These are phyloP conservation scores for Raffaelea ambrosiae DNA, from an alignment of 2,329 filamentous ascomycete genomes.

Conservation along the genomic window DNA sequence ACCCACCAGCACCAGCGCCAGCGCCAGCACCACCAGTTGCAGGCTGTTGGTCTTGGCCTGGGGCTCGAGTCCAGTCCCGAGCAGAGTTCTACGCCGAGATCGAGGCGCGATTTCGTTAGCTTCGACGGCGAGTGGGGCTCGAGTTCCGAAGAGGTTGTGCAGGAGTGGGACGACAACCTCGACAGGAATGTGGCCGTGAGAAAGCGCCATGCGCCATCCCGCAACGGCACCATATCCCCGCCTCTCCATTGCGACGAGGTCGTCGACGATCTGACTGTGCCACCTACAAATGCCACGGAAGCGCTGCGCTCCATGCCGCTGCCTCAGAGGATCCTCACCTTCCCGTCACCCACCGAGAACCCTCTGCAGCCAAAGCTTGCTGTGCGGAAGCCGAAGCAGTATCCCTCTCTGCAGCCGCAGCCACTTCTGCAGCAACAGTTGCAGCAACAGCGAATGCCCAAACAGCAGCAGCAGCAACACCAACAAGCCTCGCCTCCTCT, in stretches of 20 bases:
- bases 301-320: constrained; percentile 39
- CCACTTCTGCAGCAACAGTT: constrained; percentile 22
- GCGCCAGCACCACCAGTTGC: constrained; percentile 19
- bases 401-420: constrained; percentile 8
- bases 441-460: background rate
- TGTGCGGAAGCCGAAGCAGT: too few relatives aligned
- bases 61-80: constrained; percentile 32
- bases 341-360: constrained; percentile 25
- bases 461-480: background rate
- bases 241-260: constrained; percentile 27
- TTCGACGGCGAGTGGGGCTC: constrained; percentile 54
- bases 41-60: constrained; percentile 33
- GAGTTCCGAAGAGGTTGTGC: constrained; percentile 33
- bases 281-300: constrained; percentile 43
- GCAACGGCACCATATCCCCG: constrained; percentile 3
- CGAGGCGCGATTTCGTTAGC: constrained; percentile 39
- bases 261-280: constrained; percentile 37
- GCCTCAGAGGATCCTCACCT: constrained; percentile 30
- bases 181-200: constrained; percentile 45
- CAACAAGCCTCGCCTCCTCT: too few relatives aligned
- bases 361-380: too few relatives aligned
- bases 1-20: background rate
- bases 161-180: constrained; percentile 47
- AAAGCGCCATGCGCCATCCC: constrained; percentile 29
- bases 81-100: constrained; percentile 30